Evolutionary conservation across 768 basidiomycete species (phyloP).

Genomic region (Leccinum fibrillosum): DNA sequence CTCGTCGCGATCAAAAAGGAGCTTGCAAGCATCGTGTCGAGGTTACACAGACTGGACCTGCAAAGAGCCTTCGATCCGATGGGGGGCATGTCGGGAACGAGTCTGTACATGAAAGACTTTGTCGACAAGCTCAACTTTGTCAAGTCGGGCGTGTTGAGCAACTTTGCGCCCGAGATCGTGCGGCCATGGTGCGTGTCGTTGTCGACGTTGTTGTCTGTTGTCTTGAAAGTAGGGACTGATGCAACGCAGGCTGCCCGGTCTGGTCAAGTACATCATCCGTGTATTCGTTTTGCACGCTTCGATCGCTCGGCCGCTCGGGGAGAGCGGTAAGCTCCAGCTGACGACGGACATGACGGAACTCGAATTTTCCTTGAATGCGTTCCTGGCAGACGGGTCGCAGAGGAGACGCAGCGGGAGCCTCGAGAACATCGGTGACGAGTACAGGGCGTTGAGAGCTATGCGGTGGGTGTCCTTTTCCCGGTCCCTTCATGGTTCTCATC

Average conservation of each 20-base stretch:
- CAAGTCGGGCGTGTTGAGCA: slow-evolving; percentile 72
- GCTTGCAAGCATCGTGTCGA: slow-evolving; percentile 60
- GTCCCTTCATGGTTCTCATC: background rate
- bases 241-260: slow-evolving; percentile 49
- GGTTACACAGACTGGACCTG: slow-evolving; percentile 84
- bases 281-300: slow-evolving; percentile 94
- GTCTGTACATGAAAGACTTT: slow-evolving; percentile 83
- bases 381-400: slow-evolving; percentile 58
- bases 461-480: slow-evolving; percentile 47
- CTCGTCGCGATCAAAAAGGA: slow-evolving; percentile 75
- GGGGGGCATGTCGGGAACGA: slow-evolving; percentile 49
- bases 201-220: background rate
- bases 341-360: slow-evolving; percentile 96
- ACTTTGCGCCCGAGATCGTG: slow-evolving; percentile 70
- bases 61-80: slow-evolving; percentile 66
- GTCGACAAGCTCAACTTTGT: slow-evolving; percentile 79
- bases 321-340: slow-evolving; percentile 90
- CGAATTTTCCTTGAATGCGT: slow-evolving; percentile 86
- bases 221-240: background rate
- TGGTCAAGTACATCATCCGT: slow-evolving; percentile 77
- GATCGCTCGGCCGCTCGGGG: slow-evolving; percentile 86
- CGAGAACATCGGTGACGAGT: slow-evolving; percentile 82
- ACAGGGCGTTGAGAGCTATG: slow-evolving; percentile 80
- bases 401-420: slow-evolving; percentile 63
- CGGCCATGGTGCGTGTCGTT: slow-evolving; percentile 60